Base-by-base conservation (phyloP, 805 yeast species). In the Candida krabiensis region DNA sequence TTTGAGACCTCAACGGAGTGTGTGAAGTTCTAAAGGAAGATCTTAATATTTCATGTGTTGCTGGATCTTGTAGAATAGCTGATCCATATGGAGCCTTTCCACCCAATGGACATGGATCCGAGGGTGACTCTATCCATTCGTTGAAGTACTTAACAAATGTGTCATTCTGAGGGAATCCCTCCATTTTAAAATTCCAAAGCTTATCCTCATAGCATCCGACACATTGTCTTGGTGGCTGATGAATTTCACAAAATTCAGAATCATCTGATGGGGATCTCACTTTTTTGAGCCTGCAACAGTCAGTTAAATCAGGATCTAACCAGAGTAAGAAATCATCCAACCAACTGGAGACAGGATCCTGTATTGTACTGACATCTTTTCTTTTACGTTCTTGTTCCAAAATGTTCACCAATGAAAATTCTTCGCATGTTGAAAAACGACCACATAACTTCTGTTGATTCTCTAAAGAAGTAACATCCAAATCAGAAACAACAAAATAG, bases 31-130 rank as follows among this genome's bases (percentile, higher is more conserved):
- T 69, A 65, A 91, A 88, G n/a, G 73, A 71, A 1, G 88, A 77
- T 2, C 91, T 67, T 8, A 55, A 47, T 4, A 88, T 71, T 2
- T 49, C 44, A 2, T 59, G 60, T 0, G 60, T 49, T 1, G 65
- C 63, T 21, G 63, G 63, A 40, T 70, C 69, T 19, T 70, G 63
- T 2, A 71, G 63, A 9, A 87, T 65, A 1, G 89, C 69, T 4
- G 69, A 62, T 1, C 85, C 71, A 56, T 91, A 91, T 0, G 97
- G 96, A 0, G 97, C 97, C 54, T 86, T 85, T 2, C 99, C 99
- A 3, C 96, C 98, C 19, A 91, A 66, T 1, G 98, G 96, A 60
- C 99, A 91, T 2, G 91, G 87, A 52, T 86, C 93, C 40, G 95
- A 85, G 2, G 79, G 80, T 1, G 87, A 65, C 27, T 78, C 70